These are phyloP conservation scores for Exophiala bonariae DNA, from an alignment of 2,329 filamentous ascomycete genomes.

Conservation along the genomic window DNA sequence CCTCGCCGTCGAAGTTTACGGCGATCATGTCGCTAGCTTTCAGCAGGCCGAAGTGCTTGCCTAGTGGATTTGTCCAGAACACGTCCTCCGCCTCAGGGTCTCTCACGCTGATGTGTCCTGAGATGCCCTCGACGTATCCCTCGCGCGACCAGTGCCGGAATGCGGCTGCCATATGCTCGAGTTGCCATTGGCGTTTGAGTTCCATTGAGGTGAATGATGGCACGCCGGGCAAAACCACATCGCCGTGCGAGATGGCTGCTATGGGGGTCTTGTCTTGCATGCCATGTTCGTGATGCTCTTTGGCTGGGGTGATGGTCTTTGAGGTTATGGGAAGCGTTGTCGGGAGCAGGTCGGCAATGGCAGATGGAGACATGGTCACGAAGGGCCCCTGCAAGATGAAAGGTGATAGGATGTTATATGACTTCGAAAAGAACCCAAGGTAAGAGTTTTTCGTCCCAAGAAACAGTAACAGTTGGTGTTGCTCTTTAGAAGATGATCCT, in stretches of 20 bases:
- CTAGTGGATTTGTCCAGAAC: conserved; percentile 71
- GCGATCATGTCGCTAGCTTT: conserved; percentile 68
- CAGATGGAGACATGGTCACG: conserved; percentile 24
- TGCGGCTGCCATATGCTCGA: conserved; percentile 66
- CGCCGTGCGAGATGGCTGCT: conserved; percentile 30
- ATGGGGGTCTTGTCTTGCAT: conserved; percentile 28
- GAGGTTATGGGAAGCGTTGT: conserved; percentile 7
- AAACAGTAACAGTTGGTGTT: too few species aligned
- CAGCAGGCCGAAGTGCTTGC: conserved; percentile 64
- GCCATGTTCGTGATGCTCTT: conserved; percentile 28
- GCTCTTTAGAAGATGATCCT: too few species aligned
- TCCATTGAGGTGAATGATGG: conserved; percentile 55
- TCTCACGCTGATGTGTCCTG: conserved; percentile 66
- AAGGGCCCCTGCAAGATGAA: neutral
- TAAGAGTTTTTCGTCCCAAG: too few species aligned
- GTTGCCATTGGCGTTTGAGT: conserved; percentile 62
- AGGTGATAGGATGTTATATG: neutral
- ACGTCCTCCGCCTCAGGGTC: conserved; percentile 62
- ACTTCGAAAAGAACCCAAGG: too few species aligned
- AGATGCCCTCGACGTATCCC: conserved; percentile 68
- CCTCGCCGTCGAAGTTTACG: conserved; percentile 62
- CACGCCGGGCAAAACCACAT: conserved; percentile 38
- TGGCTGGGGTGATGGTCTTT: conserved; percentile 15
- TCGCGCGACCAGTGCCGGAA: conserved; percentile 68
- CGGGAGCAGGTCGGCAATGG: conserved; percentile 19